A percentile compares a stretch with the other conserved stretches of the same genome.
Conservation (phyloP, 352 stramenopile species). For the Phytophthora tentaculata region DNA sequence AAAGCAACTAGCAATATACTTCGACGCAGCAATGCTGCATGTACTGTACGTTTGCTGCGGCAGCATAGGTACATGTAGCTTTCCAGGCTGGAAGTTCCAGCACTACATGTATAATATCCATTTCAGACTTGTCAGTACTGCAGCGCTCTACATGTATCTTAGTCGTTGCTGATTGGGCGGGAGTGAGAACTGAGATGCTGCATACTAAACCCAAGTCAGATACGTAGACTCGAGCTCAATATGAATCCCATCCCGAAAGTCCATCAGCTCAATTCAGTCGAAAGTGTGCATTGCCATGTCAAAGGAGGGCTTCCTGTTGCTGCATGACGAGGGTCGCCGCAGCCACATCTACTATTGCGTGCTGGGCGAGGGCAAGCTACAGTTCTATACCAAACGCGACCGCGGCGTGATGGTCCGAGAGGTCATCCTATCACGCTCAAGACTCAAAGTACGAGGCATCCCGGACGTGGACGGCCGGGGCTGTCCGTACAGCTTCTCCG, state of each 20-base stretch:
- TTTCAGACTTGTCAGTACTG: too few relatives aligned
- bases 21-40: too few relatives aligned
- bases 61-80: too few relatives aligned
- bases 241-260: slow-evolving; percentile 10
- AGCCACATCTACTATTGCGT: slow-evolving; percentile 85
- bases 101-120: too few relatives aligned
- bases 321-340: slow-evolving; percentile 69
- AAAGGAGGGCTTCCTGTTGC: slow-evolving; percentile 83
- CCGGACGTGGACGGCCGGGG: slow-evolving; percentile 70
- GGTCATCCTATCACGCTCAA: slow-evolving; percentile 70
- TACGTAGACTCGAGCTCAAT: not conserved
- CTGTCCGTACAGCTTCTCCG: slow-evolving; percentile 80
- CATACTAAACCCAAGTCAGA: slow-evolving; percentile 21
- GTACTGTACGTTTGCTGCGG: too few relatives aligned
- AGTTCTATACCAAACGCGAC: slow-evolving; percentile 75
- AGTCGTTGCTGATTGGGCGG: slow-evolving; percentile 17
- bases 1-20: too few relatives aligned
- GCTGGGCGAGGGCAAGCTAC: slow-evolving; percentile 72
- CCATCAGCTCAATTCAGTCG: slow-evolving; percentile 9
- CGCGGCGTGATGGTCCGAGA: slow-evolving; percentile 71
- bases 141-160: too few relatives aligned
- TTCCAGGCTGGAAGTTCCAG: too few relatives aligned
- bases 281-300: slow-evolving; percentile 50
- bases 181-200: slow-evolving; percentile 11
- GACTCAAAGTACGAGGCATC: slow-evolving; percentile 82